Evolutionary conservation across 805 yeast species (phyloP), one percentile per base, ranked within the genome.

Genomic region (Saccharomycopsis sp.): DNA sequence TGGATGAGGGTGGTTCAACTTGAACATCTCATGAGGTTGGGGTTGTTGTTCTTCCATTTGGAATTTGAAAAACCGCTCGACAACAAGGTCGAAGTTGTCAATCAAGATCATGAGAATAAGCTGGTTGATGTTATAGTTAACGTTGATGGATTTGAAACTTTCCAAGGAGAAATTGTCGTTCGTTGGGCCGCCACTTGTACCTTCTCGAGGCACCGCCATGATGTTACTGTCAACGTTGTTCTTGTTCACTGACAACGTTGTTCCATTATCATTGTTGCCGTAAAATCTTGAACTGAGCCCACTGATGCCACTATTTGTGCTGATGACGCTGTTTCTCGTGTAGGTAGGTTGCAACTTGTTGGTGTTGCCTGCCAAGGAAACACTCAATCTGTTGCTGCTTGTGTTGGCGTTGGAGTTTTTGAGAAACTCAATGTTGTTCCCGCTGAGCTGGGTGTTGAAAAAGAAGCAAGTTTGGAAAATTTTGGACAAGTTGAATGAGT

Each of bases 381-480:
- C 45, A 36, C 41, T 36, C 13, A 41, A 17, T 21, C 45, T 23
- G 22, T 39, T 20, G 33, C 38, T 17, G 8, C 34, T 39, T 18
- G 40, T 13, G 3, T 27, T 32, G n/a, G 21, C 7, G 9, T 10
- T n/a, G 13, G 18, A 10, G 34, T 9, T 31, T 16, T 30, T 17
- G 2, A 41, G 7, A 31, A 41, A 31, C 13, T 41, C 45, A 21
- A 41, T 35, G n/a, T 12, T 25, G 15, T 10, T 13, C 5, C 36
- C 35, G 15, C 30, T 39, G 8, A 39, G 13, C 12, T 46, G 42
- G 19, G 26, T 33, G 31, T 40, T 40, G 9, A 46, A 27, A 21
- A 63, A 64, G 16, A 63, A 54, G 38, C 59, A 54, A 16, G 61
- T 51, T 46, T 64, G 68, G 47, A 64, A 61, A 39, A 64, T 58